Conservation (phyloP, 345 rosid genomes). For the Hibiscus syriacus region DNA sequence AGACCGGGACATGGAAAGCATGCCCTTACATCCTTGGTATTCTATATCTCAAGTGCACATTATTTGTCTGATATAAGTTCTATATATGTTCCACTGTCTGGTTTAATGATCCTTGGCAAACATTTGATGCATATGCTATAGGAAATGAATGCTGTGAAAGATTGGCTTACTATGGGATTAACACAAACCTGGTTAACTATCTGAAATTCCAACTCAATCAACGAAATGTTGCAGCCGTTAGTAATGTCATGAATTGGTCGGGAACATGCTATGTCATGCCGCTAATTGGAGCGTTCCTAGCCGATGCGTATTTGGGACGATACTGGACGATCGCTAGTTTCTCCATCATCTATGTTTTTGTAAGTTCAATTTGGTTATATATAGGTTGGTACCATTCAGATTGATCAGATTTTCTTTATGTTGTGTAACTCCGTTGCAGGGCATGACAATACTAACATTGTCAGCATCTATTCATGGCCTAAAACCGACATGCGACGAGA, state of each 20-base stretch:
- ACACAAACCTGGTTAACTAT: slow-evolving; percentile 38
- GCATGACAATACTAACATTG: slow-evolving; percentile 41
- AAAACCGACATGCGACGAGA: slow-evolving; percentile 29
- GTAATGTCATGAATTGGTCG: slow-evolving; percentile 51
- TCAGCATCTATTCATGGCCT: slow-evolving; percentile 45
- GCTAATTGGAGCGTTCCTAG: slow-evolving; percentile 50
- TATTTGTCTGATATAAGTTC: background rate
- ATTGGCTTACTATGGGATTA: slow-evolving; percentile 35
- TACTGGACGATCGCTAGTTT: slow-evolving; percentile 56
- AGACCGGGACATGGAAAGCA: slow-evolving; percentile 42
- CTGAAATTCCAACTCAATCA: slow-evolving; percentile 32
- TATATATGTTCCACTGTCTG: background rate
- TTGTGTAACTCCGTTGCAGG: slow-evolving; percentile 20
- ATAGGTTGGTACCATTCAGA: background rate
- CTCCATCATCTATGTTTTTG: slow-evolving; percentile 39
- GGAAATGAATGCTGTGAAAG: slow-evolving; percentile 42
- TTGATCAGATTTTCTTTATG: background rate
- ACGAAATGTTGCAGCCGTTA: slow-evolving; percentile 30
- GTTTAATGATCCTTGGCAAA: background rate
- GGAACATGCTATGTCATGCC: slow-evolving; percentile 58
- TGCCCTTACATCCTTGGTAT: slow-evolving; percentile 33
- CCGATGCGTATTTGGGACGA: slow-evolving; percentile 58
- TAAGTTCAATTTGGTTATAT: slow-evolving; percentile 6
- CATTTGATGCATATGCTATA: background rate
- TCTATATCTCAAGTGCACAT: background rate